Percentiles rank a stretch among this genome's conserved stretches.
Conservation (phyloP, 495 filamentous ascomycete genomes). For the Lindgomyces ingoldianus region DNA sequence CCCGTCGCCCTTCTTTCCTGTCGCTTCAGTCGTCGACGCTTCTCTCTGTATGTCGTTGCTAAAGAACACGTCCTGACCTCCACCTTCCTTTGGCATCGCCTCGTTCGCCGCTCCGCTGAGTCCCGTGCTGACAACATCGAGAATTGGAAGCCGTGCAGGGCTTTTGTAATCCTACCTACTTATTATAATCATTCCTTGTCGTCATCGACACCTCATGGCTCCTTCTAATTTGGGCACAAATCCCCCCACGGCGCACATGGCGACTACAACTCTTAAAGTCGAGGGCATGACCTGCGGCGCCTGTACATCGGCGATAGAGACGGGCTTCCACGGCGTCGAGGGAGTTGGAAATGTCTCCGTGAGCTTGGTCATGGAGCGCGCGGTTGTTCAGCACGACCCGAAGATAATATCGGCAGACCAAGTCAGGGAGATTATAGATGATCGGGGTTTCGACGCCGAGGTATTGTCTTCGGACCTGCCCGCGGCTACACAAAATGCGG, state of each 20-base stretch:
- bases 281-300: slow-evolving; percentile 95
- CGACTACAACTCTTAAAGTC: slow-evolving; percentile 86
- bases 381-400: slow-evolving; percentile 87
- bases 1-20: not conserved
- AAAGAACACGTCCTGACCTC: not conserved
- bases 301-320: slow-evolving; percentile 85
- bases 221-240: not conserved
- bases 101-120: not conserved
- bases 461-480: slow-evolving; percentile 80
- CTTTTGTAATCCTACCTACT: not conserved
- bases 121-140: not conserved
- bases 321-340: slow-evolving; percentile 75
- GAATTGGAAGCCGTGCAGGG: not conserved
- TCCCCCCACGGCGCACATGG: slow-evolving; percentile 59
- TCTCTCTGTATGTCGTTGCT: not conserved
- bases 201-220: slow-evolving; percentile 4
- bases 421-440: slow-evolving; percentile 84
- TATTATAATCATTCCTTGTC: not conserved
- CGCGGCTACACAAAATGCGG: slow-evolving; percentile 15
- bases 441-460: slow-evolving; percentile 90
- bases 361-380: slow-evolving; percentile 88
- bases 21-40: not conserved
- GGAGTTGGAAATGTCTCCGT: slow-evolving; percentile 84
- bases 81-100: not conserved
- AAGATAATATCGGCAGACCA: slow-evolving; percentile 68